These are phyloP conservation scores for Termitomyces sp. DNA, from an alignment of 768 basidiomycete genomes.

Conservation along the genomic window DNA sequence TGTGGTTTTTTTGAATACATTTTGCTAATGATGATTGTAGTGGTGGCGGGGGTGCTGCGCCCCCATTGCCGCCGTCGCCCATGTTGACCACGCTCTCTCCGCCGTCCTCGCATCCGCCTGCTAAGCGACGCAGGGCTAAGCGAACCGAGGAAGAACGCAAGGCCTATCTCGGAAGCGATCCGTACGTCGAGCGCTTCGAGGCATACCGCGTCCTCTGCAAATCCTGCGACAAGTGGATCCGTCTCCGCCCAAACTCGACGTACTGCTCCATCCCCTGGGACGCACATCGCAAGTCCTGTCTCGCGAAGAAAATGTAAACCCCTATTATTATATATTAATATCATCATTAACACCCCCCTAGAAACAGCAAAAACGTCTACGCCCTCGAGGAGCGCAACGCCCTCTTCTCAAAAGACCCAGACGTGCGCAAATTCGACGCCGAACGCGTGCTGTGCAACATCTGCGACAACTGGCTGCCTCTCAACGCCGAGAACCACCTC, in stretches of 20 bases:
- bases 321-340: neutral
- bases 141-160: conserved; percentile 77
- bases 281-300: conserved; percentile 78
- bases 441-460: conserved; percentile 67
- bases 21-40: neutral
- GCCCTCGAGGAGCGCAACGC: conserved; percentile 60
- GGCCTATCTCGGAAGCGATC: conserved; percentile 64
- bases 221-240: conserved; percentile 82
- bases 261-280: conserved; percentile 91
- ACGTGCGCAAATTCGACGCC: conserved; percentile 72
- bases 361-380: conserved; percentile 48
- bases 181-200: conserved; percentile 78
- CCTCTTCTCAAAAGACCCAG: conserved; percentile 59
- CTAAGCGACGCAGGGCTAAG: conserved; percentile 70
- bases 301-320: conserved; percentile 72
- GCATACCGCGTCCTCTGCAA: conserved; percentile 78
- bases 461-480: conserved; percentile 66
- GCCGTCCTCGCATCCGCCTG: conserved; percentile 31
- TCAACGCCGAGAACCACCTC: conserved; percentile 57
- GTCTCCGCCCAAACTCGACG: conserved; percentile 80
- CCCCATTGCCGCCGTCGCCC: neutral
- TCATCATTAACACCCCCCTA: neutral
- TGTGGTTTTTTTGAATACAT: neutral
- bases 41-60: neutral
- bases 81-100: conserved; percentile 13